Evolutionary conservation across 2,329 filamentous ascomycete species (phyloP), one percentile per base, ranked within the genome.

Genomic region (Ascochyta pisi): DNA sequence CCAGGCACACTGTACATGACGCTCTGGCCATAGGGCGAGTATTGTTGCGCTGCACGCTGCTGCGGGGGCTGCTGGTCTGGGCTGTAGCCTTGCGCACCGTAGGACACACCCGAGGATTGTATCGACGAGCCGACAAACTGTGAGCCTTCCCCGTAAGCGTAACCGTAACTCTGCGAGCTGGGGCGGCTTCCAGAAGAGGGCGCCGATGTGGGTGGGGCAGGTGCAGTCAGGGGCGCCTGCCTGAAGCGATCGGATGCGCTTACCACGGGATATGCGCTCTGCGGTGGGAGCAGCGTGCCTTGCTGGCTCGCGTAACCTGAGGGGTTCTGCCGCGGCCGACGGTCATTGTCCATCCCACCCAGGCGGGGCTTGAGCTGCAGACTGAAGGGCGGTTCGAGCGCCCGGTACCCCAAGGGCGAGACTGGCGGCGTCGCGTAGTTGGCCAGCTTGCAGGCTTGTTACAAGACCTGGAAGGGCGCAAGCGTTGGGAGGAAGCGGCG

Each of bases 341-440:
- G 86, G 78, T 85, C 85, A 80, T 88, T 86, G 79, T 94, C 91
- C 91, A 95, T 95, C 74, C 86, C 87, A 81, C 81, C 75, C 71
- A 79, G 77, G 75, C 79, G 76, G 76, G 82, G 77, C 75, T 78
- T 77, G 71, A 77, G 75, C 77, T 80, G 79, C 76, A 81, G 79
- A 78, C 79, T 81, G 78, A 82, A 78, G 78, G 81, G 80, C 78
- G 83, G 82, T 82, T 84, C 85, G 74, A 76, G 76, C 69, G 72
- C 76, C 82, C 83, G 84, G 80, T 85, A 83, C 79, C 83, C 83
- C 81, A 82, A 83, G 80, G 86, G 86, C 81, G 86, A 85, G 76
- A 85, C 80, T 79, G 84, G 83, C 76, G 82, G 83, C 68, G 82
- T 83, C 70, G 82, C 81, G 81, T 86, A 85, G 69, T 82, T 79